Evolutionary conservation across 2,329 filamentous ascomycete genomes (phyloP).

Genomic region (Botrytis tulipae): DNA sequence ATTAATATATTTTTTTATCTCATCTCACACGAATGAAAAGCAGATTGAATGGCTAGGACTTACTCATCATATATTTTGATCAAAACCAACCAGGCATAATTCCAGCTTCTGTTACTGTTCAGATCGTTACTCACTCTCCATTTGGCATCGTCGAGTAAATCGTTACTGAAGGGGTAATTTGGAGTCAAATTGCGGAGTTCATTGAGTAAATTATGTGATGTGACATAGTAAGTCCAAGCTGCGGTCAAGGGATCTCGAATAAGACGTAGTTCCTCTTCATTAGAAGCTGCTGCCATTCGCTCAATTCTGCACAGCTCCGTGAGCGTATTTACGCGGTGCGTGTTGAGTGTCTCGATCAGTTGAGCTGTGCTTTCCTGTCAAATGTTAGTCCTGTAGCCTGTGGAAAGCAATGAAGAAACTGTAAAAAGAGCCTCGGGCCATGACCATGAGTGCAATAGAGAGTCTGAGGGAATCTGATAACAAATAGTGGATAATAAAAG

Average conservation of each 20-base stretch:
- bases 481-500: conserved; percentile 14
- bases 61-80: conserved; percentile 65
- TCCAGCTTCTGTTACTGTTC: conserved; percentile 69
- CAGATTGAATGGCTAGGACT: conserved; percentile 36
- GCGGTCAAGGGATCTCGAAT: conserved; percentile 64
- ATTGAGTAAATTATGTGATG: conserved; percentile 64
- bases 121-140: conserved; percentile 62
- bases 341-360: conserved; percentile 61
- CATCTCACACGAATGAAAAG: not conserved
- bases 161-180: conserved; percentile 65
- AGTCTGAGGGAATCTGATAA: not conserved
- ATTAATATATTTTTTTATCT: not conserved
- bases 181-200: conserved; percentile 68
- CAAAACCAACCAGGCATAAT: conserved; percentile 70
- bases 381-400: conserved; percentile 20
- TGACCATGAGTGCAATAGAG: not conserved
- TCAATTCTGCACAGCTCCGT: conserved; percentile 72
- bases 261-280: conserved; percentile 57
- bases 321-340: conserved; percentile 70
- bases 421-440: not conserved
- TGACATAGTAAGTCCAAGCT: conserved; percentile 71
- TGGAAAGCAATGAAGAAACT: not conserved
- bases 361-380: conserved; percentile 41
- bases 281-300: conserved; percentile 57
- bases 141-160: conserved; percentile 64